phyloP scores from a whole-genome alignment of 1,284 basidiomycete species.

The Ustilago curta region DNA sequence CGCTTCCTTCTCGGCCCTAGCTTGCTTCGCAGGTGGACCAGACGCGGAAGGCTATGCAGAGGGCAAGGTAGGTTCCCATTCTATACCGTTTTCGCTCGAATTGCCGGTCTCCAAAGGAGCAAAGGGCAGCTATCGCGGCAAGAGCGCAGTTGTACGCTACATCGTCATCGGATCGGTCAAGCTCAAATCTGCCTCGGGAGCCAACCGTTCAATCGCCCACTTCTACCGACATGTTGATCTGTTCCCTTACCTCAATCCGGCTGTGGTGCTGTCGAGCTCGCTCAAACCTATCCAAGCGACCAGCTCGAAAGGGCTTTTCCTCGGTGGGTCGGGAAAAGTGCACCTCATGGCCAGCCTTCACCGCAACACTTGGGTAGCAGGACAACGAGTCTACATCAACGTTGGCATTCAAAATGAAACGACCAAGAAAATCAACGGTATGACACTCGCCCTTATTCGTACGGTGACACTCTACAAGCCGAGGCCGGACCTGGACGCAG shows the following conservation, averaged over 20 bases:
- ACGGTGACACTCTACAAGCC: slow-evolving; percentile 80
- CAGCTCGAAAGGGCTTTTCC: slow-evolving; percentile 75
- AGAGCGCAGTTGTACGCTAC: slow-evolving; percentile 80
- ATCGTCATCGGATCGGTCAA: slow-evolving; percentile 86
- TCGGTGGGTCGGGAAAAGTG: slow-evolving; percentile 78
- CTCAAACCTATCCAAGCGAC: slow-evolving; percentile 76
- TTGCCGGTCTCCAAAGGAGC: slow-evolving; percentile 78
- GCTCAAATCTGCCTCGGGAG: slow-evolving; percentile 76
- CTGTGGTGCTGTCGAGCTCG: slow-evolving; percentile 76
- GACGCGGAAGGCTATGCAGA: slow-evolving; percentile 80
- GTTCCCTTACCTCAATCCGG: slow-evolving; percentile 82
- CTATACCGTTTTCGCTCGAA: slow-evolving; percentile 82
- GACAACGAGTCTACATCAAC: slow-evolving; percentile 82
- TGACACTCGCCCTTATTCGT: slow-evolving; percentile 79
- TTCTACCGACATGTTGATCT: slow-evolving; percentile 88
- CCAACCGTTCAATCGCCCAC: slow-evolving; percentile 81
- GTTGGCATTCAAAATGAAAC: slow-evolving; percentile 80
- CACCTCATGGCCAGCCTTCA: slow-evolving; percentile 80
- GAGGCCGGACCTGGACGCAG: slow-evolving; percentile 69
- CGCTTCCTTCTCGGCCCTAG: slow-evolving; percentile 72
- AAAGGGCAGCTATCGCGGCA: slow-evolving; percentile 78
- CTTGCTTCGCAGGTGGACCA: slow-evolving; percentile 70
- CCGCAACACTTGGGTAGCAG: slow-evolving; percentile 84
- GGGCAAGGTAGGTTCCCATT: slow-evolving; percentile 75
- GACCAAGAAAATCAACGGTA: slow-evolving; percentile 72